A percentile compares a stretch with the other conserved stretches of the same genome.
These are phyloP conservation scores for Mrakia blollopis DNA, from an alignment of 768 basidiomycete species.

Conservation along the genomic window DNA sequence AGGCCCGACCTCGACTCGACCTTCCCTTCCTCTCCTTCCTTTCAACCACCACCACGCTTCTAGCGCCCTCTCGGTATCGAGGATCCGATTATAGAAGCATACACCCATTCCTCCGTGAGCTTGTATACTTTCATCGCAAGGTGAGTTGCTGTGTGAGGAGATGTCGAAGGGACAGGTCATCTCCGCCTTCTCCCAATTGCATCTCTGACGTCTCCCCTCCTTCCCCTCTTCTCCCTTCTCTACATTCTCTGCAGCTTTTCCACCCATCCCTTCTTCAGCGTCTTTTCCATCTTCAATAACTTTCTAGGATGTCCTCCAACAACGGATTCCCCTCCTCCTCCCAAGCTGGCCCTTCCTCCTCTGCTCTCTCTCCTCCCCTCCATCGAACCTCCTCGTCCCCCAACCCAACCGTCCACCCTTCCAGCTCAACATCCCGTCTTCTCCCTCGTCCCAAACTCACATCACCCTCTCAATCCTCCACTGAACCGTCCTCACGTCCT, in stretches of 20 bases:
- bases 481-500: neutral
- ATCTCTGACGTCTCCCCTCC: neutral
- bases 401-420: neutral
- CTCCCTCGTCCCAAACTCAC: constrained; percentile 11
- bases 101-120: too few relatives aligned
- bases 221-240: neutral
- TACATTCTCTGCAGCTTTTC: neutral
- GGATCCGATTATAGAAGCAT: too few relatives aligned
- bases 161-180: neutral
- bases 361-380: neutral
- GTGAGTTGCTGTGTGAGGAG: neutral
- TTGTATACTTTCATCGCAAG: too few relatives aligned
- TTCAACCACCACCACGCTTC: too few relatives aligned
- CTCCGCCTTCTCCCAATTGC: neutral
- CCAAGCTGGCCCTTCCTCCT: neutral
- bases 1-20: too few relatives aligned
- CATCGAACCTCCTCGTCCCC: constrained; percentile 11
- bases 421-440: neutral
- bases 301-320: neutral
- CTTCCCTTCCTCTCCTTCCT: too few relatives aligned
- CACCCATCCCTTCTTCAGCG: too few relatives aligned
- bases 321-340: neutral
- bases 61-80: too few relatives aligned
- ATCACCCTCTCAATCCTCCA: neutral
- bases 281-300: too few relatives aligned